These are phyloP conservation scores for Suillus paluster DNA, from an alignment of 768 basidiomycete genomes.

Conservation along the genomic window DNA sequence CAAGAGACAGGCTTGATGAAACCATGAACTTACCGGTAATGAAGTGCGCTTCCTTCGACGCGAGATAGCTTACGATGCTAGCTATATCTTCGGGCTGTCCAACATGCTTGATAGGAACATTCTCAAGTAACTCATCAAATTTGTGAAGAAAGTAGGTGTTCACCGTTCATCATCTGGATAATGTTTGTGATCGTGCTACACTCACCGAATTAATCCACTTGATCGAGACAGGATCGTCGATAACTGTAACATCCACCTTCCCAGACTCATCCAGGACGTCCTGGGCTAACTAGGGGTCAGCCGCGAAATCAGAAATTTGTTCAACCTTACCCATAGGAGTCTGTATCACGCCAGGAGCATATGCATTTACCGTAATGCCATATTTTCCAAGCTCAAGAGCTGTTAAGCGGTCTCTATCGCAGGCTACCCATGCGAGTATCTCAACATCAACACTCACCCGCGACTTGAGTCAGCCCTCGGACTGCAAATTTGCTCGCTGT, in stretches of 20 bases:
- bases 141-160: neutral
- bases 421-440: constrained; percentile 1
- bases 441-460: constrained; percentile 11
- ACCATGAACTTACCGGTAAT: constrained; percentile 34
- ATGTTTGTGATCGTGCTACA: constrained; percentile 11
- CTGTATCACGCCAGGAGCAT: constrained; percentile 35
- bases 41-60: constrained; percentile 36
- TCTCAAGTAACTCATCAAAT: neutral
- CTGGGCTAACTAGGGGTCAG: neutral
- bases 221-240: constrained; percentile 18
- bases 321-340: constrained; percentile 23
- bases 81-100: constrained; percentile 36
- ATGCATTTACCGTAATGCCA: constrained; percentile 37
- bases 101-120: constrained; percentile 19
- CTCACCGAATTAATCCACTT: constrained; percentile 22
- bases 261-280: constrained; percentile 15
- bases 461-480: constrained; percentile 29
- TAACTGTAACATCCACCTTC: neutral
- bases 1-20: neutral
- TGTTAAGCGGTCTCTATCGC: neutral
- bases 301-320: neutral
- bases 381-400: constrained; percentile 29
- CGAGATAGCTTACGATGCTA: constrained; percentile 34
- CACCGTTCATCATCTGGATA: neutral
- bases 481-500: constrained; percentile 36